Evolutionary conservation across 306 rosid genomes (phyloP), one percentile per base, ranked within the genome.

Genomic region (Glycine soja): DNA sequence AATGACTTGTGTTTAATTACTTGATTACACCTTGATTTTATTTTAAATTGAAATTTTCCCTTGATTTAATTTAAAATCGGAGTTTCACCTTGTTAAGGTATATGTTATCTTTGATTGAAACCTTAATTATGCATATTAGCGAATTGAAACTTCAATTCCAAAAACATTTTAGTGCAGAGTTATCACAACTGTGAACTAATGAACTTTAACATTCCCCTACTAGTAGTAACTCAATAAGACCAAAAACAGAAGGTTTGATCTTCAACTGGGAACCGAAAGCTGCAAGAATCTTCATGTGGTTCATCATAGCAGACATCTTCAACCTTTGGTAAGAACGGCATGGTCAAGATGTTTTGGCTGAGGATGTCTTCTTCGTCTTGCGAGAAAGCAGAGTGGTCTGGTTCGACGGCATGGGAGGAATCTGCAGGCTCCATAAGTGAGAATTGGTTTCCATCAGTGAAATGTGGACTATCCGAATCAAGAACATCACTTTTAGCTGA

Each of bases 321-420:
- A 42, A 82, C 81, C 78, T 88, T 91, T 9, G 87, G 86, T 8
- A 84, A 77, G 80, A 16, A 52, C 19, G 86, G 80, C n/a, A 84
- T 16, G 24, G 82, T 85, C 45, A 88, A 65, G 51, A 88, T 74
- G 43, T 81, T 80, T 75, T 78, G 58, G 52, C 83, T 82, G 13
- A 76, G 80, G 70, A 85, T 82, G 56, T 89, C 94, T 45, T 93
- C 93, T 79, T 93, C 92, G 43, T 89, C 95, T 38, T 85, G 93
- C 32, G 92, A 89, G 84, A 88, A 89, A 80, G 88, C 92, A 3
- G 92, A 90, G 45, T 86, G 88, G 11, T 88, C 93, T 24, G 79
- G 87, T 74, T 83, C 91, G 19, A 83, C 72, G 13, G 47, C 86
- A 53, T 87, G 90, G 3, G 91, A 87, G 11, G 94, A 90, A 78